Base-by-base conservation (phyloP, 2,329 filamentous ascomycete genomes). In the Penicillium hordei region DNA sequence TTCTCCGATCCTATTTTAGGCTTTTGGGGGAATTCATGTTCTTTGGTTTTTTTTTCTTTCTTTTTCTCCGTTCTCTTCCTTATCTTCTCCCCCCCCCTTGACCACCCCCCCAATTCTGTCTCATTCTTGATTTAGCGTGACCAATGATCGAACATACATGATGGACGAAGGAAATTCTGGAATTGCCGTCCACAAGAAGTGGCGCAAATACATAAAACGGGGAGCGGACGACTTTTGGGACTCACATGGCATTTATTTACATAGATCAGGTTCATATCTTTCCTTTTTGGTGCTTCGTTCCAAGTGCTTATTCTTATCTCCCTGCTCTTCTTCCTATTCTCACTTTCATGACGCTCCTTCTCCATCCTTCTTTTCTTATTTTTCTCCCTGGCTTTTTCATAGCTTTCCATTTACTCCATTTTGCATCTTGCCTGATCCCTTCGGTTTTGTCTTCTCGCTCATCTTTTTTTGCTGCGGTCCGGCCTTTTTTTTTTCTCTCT, bases 81-180 rank as follows among this genome's bases (percentile, higher is more conserved):
- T 65, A 53, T 55, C 61, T 61, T 60, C 39, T 56, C 52, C 57
- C 61, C 57, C 51, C 54, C 55, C 21, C 21, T 23, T 65, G 57
- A 62, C 58, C 57, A 64, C 63, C 63, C 56, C 55, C 52, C 59
- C 43, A 65, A 60, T 48, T 60, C 63, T 64, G 60, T 64, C 65
- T 70, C 66, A 67, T 71, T 72, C 69, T 71, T 71, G 69, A 72
- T 72, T 74, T 73, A 74, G 72, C 72, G 71, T 73, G 71, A 72
- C 69, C 69, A 73, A 73, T 71, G 70, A 73, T 72, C 71, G 69
- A 74, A 72, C 68, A 72, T 72, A 73, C 68, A 72, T 73, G 69
- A 74, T 69, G 70, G 70, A 72, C 69, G 69, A 73, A 57, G 67
- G 70, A 66, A 66, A 66, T 67, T 68, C 61, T 67, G 65, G 66